Evolutionary conservation across 495 filamentous ascomycete genomes (phyloP).

Genomic region (Neurospora sublineolata): DNA sequence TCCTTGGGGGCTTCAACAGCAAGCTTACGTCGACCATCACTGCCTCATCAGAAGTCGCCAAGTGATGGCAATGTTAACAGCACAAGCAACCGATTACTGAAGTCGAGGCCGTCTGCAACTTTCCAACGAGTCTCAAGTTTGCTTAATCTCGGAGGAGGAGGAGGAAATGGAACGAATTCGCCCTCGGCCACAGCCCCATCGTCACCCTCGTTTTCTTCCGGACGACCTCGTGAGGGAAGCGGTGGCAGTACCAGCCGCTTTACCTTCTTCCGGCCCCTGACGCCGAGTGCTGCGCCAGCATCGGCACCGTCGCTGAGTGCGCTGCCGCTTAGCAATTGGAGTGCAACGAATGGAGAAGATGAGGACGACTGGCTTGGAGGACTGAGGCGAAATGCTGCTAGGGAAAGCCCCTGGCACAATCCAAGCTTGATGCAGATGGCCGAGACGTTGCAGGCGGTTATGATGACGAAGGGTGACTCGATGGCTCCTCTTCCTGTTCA

Average conservation of each 20-base stretch:
- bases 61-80: not conserved
- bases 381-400: not conserved
- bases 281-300: not conserved
- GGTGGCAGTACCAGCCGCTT: not conserved
- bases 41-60: not conserved
- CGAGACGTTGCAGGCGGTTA: constrained; percentile 25
- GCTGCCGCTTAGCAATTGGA: not conserved
- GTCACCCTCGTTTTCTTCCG: not conserved
- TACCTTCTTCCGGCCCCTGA: not conserved
- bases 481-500: constrained; percentile 22
- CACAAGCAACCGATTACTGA: not conserved
- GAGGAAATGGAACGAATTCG: not conserved
- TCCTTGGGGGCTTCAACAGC: not conserved
- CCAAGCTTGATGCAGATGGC: constrained; percentile 33
- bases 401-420: constrained; percentile 23
- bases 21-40: not conserved
- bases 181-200: not conserved
- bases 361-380: constrained; percentile 2
- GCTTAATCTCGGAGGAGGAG: constrained; percentile 1
- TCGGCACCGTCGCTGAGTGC: not conserved
- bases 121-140: constrained; percentile 6
- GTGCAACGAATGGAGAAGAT: not conserved
- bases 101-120: not conserved
- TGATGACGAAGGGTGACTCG: constrained; percentile 21
- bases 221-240: not conserved